phyloP scores from a whole-genome alignment of 2,329 filamentous ascomycete genomes.

The Aspergillus aculeatinus region DNA sequence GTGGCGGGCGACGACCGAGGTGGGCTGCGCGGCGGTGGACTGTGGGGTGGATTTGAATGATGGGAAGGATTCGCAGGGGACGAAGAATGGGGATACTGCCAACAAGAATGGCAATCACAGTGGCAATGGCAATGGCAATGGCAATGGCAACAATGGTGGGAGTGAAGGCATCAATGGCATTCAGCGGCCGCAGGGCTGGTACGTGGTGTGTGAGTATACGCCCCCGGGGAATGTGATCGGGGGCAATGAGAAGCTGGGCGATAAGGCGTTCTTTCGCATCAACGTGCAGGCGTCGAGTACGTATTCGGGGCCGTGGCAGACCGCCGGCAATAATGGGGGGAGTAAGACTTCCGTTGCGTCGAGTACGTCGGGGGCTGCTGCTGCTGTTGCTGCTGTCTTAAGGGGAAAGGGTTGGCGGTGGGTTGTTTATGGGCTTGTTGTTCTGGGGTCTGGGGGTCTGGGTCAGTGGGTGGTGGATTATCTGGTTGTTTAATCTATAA shows the following conservation, averaged over 20 bases:
- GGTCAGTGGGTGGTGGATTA: not conserved
- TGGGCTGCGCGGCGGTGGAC: slow-evolving; percentile 55
- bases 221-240: slow-evolving; percentile 62
- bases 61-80: slow-evolving; percentile 26
- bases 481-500: no score
- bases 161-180: not conserved
- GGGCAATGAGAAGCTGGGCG: slow-evolving; percentile 16
- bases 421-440: not conserved
- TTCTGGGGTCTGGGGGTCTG: not conserved
- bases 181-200: slow-evolving; percentile 54
- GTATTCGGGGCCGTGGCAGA: slow-evolving; percentile 20
- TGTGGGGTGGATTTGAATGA: slow-evolving; percentile 40
- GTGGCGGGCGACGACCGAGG: slow-evolving; percentile 62
- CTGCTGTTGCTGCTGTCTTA: not conserved
- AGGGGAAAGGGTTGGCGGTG: not conserved
- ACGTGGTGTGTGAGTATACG: slow-evolving; percentile 69
- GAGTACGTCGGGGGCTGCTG: not conserved
- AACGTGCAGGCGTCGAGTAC: slow-evolving; percentile 29
- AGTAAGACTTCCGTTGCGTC: not conserved
- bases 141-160: not conserved
- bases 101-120: not conserved
- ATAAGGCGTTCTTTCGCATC: slow-evolving; percentile 31
- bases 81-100: slow-evolving; percentile 20
- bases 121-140: not conserved
- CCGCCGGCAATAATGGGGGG: slow-evolving; percentile 1